Conservation (phyloP, 2,329 filamentous ascomycete genomes). For the Clarireedia homoeocarpa region DNA sequence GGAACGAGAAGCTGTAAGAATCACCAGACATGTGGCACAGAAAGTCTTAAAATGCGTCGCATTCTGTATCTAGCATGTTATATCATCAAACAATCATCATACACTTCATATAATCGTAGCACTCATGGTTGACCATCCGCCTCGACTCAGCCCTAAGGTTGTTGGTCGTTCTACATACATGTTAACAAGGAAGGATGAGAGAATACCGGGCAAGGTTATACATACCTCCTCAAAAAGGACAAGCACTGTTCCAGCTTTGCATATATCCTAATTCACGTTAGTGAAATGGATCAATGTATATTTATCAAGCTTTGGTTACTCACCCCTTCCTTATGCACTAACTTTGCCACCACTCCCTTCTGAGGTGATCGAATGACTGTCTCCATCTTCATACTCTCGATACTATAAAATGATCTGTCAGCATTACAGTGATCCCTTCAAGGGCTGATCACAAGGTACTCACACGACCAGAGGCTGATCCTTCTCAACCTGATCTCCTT, state of each 20-base stretch:
- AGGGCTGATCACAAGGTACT: conserved; percentile 31
- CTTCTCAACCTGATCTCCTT: conserved; percentile 76
- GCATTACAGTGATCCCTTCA: conserved; percentile 7
- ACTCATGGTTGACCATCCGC: neutral
- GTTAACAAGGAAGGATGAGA: neutral
- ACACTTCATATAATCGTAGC: neutral
- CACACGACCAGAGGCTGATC: conserved; percentile 80
- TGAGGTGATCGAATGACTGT: conserved; percentile 74
- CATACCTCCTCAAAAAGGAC: conserved; percentile 57
- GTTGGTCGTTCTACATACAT: neutral
- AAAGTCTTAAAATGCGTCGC: no score
- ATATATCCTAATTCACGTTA: conserved; percentile 52
- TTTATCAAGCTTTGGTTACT: conserved; percentile 30
- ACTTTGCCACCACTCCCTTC: conserved; percentile 60
- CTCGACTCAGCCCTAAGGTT: neutral
- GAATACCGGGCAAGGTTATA: neutral
- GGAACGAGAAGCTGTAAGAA: conserved; percentile 33
- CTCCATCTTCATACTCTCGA: conserved; percentile 89
- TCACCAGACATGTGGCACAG: no score
- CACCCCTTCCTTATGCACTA: conserved; percentile 69
- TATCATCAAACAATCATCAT: neutral
- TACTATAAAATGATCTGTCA: conserved; percentile 37
- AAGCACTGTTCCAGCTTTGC: conserved; percentile 67
- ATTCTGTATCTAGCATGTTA: conserved; percentile 35
- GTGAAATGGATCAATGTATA: conserved; percentile 1